Evolutionary conservation across 768 basidiomycete species (phyloP).

Genomic region (Dioszegia aurantiaca): DNA sequence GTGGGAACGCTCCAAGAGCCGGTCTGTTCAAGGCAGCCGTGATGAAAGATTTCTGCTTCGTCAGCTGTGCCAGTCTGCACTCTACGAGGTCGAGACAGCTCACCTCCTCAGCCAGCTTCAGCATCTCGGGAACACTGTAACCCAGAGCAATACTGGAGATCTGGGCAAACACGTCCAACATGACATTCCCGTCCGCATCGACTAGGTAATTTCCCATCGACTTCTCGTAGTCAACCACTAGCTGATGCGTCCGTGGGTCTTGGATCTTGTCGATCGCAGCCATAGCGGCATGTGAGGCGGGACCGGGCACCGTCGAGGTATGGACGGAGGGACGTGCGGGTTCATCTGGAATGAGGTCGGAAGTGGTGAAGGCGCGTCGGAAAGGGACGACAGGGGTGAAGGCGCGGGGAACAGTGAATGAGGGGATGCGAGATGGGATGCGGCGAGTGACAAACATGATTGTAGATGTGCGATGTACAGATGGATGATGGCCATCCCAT

Average conservation of each 20-base stretch:
- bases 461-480: too few relatives aligned
- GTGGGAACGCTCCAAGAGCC: slow-evolving; percentile 54
- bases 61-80: neutral
- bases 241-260: slow-evolving; percentile 38
- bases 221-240: slow-evolving; percentile 43
- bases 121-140: slow-evolving; percentile 37
- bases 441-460: neutral
- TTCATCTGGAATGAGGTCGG: slow-evolving; percentile 24
- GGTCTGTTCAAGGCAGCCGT: slow-evolving; percentile 54
- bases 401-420: neutral
- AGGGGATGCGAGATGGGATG: neutral
- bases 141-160: slow-evolving; percentile 53
- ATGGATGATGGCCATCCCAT: too few relatives aligned
- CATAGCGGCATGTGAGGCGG: slow-evolving; percentile 10
- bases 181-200: slow-evolving; percentile 55
- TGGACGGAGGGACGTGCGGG: slow-evolving; percentile 19
- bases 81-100: neutral
- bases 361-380: slow-evolving; percentile 12
- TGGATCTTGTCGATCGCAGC: slow-evolving; percentile 35
- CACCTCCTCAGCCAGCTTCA: slow-evolving; percentile 23
- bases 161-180: slow-evolving; percentile 55
- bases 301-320: slow-evolving; percentile 26
- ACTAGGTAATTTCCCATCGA: slow-evolving; percentile 53
- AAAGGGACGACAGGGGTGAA: neutral
- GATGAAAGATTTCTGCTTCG: slow-evolving; percentile 48